Evolutionary conservation across 177 flowering plant species (phyloP).

Genomic region (Tripterygium wilfordii): DNA sequence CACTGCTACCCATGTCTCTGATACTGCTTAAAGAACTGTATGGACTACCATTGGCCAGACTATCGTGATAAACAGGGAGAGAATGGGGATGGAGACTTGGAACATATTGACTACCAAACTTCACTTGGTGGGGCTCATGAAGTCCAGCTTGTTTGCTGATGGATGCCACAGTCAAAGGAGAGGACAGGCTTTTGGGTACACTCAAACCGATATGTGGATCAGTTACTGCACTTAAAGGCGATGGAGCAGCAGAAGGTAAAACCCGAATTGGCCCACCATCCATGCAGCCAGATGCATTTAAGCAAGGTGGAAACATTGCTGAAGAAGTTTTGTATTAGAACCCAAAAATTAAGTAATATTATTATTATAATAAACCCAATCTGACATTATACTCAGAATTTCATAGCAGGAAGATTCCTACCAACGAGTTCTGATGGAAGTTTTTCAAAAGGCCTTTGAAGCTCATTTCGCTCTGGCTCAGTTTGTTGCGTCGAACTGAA

Average conservation of each 20-base stretch:
- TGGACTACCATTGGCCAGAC: conserved; percentile 30
- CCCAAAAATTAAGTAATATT: neutral
- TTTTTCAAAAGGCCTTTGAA: conserved; percentile 18
- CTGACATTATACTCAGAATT: neutral
- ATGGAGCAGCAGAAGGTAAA: conserved; percentile 22
- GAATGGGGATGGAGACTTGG: conserved; percentile 72
- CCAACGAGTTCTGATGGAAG: conserved; percentile 17
- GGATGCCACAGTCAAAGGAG: conserved; percentile 39
- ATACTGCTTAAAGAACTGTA: conserved; percentile 31
- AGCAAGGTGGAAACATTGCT: conserved; percentile 9
- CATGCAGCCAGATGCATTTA: conserved; percentile 13
- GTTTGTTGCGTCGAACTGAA: conserved; percentile 28
- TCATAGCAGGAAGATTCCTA: conserved; percentile 10
- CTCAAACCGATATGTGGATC: conserved; percentile 55
- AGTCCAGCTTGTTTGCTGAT: conserved; percentile 37
- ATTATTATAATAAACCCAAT: neutral
- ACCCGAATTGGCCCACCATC: conserved; percentile 37
- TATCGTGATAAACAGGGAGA: conserved; percentile 69
- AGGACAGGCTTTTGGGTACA: conserved; percentile 50
- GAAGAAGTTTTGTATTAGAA: neutral
- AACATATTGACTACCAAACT: conserved; percentile 35
- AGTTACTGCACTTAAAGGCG: conserved; percentile 16
- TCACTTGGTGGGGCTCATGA: conserved; percentile 35
- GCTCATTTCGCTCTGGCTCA: conserved; percentile 24
- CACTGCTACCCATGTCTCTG: conserved; percentile 25